These are phyloP conservation scores for Ceratobasidium sp. DNA, from an alignment of 1,284 basidiomycete genomes.

Conservation along the genomic window DNA sequence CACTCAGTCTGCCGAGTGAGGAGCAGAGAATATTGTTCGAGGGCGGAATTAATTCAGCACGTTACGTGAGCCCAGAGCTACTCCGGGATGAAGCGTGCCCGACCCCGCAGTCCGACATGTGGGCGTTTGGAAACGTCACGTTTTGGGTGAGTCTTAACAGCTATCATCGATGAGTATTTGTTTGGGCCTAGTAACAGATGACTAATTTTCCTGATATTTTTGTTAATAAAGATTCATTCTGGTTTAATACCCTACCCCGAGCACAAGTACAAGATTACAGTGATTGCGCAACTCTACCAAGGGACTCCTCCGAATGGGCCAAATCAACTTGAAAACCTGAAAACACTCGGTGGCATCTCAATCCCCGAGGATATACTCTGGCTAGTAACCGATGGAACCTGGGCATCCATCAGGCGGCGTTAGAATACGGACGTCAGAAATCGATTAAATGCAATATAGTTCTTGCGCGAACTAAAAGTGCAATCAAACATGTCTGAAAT, in stretches of 20 bases:
- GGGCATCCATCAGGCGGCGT: slow-evolving; percentile 24
- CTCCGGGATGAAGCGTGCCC: slow-evolving; percentile 3
- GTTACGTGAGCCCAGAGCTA: slow-evolving; percentile 35
- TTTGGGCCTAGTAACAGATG: not conserved
- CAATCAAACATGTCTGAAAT: not conserved
- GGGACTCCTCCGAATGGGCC: slow-evolving; percentile 13
- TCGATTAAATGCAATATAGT: not conserved
- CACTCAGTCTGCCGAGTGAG: not conserved
- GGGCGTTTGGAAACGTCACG: slow-evolving; percentile 37
- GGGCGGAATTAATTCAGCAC: not conserved
- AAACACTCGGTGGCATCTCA: not conserved
- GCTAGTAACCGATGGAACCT: slow-evolving; percentile 26
- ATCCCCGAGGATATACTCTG: slow-evolving; percentile 1
- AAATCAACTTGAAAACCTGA: not conserved
- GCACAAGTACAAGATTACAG: not conserved
- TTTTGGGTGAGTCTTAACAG: slow-evolving; percentile 22
- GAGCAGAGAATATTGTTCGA: not conserved
- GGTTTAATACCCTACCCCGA: slow-evolving; percentile 17
- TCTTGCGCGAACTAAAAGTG: slow-evolving; percentile 1
- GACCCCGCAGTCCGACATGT: slow-evolving; percentile 39
- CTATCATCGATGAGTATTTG: not conserved
- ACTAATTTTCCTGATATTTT: too few species aligned
- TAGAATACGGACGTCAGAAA: not conserved
- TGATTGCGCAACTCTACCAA: slow-evolving; percentile 5
- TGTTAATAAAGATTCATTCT: slow-evolving; percentile 11